phyloP scores from a whole-genome alignment of 495 filamentous ascomycete genomes.

The Aspergillus wentii region DNA sequence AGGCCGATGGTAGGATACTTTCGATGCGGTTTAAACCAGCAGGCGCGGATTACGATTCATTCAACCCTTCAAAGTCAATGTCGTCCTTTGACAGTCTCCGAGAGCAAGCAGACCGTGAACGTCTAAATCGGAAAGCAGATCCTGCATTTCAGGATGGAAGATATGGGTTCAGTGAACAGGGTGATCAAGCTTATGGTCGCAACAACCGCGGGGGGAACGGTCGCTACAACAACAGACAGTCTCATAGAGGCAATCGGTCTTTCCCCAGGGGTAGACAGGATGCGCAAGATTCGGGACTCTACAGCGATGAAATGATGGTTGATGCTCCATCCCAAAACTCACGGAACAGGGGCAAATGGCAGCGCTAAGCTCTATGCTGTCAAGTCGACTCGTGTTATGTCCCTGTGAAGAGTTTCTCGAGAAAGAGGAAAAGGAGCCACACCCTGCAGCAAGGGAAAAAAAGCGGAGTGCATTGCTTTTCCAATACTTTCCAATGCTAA shows the following conservation, averaged over 20 bases:
- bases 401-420: background rate
- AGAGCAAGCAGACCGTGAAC: conserved; percentile 43
- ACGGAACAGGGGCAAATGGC: conserved; percentile 16
- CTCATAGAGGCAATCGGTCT: conserved; percentile 7
- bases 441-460: too few relatives aligned
- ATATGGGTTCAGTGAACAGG: conserved; percentile 48
- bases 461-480: too few relatives aligned
- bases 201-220: conserved; percentile 2
- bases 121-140: conserved; percentile 38
- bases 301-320: conserved; percentile 43
- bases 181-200: conserved; percentile 25
- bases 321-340: conserved; percentile 26
- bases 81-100: conserved; percentile 37
- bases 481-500: too few relatives aligned
- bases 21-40: conserved; percentile 65
- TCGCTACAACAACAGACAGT: conserved; percentile 8
- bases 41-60: conserved; percentile 23
- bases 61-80: conserved; percentile 9
- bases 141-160: conserved; percentile 55
- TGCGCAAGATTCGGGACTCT: conserved; percentile 20
- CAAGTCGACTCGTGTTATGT: background rate
- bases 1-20: conserved; percentile 85
- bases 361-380: conserved; percentile 14
- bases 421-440: background rate
- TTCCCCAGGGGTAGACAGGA: conserved; percentile 8